These are phyloP conservation scores for Ophiostoma sp. DNA, from an alignment of 2,329 filamentous ascomycete species.

Conservation along the genomic window DNA sequence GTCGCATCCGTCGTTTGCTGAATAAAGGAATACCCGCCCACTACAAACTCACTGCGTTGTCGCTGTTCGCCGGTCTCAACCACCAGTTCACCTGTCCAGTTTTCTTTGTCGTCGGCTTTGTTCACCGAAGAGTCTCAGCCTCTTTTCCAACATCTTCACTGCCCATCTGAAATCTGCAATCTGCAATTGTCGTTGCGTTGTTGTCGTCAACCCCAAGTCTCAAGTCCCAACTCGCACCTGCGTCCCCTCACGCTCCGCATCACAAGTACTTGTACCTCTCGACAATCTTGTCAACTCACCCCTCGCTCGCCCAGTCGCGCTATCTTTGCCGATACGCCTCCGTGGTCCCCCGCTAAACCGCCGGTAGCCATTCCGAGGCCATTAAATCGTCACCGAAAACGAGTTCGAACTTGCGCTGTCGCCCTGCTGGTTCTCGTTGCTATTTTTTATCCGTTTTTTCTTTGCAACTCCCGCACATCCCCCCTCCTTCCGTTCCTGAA, in stretches of 20 bases:
- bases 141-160: not conserved
- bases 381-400: constrained; percentile 16
- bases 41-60: not conserved
- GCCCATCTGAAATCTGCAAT: not conserved
- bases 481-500: constrained; percentile 7
- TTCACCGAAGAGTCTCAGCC: not conserved
- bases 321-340: constrained; percentile 22
- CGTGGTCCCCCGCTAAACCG: constrained; percentile 16
- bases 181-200: not conserved
- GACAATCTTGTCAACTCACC: not conserved
- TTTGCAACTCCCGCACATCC: not conserved
- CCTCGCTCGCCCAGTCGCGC: constrained; percentile 10
- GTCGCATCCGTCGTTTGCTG: constrained; percentile 20
- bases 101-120: not conserved
- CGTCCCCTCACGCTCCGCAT: constrained; percentile 3
- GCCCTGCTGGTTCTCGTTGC: constrained; percentile 12
- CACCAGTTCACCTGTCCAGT: not conserved
- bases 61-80: not conserved
- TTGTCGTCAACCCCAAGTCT: not conserved
- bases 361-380: constrained; percentile 16
- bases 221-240: not conserved
- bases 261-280: not conserved
- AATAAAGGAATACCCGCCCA: constrained; percentile 17
- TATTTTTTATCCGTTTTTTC: not conserved
- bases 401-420: not conserved